A percentile compares a stretch with the other conserved stretches of the same genome.
Conservation (phyloP, 768 basidiomycete genomes). For the Mycena floridula region DNA sequence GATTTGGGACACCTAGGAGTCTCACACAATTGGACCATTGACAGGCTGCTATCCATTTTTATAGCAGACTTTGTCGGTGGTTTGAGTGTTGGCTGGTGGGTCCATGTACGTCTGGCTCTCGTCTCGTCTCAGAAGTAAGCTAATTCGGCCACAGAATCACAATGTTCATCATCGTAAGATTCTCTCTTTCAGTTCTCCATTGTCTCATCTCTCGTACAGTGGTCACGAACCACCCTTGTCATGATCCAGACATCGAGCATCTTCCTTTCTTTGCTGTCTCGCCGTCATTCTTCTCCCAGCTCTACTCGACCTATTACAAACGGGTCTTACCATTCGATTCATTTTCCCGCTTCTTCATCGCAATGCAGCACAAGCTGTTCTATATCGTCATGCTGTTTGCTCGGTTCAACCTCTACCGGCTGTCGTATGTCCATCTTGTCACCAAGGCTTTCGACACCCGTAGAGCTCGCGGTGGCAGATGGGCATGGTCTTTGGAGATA, state of each 20-base stretch:
- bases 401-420: slow-evolving; percentile 90
- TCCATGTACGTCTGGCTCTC: slow-evolving; percentile 63
- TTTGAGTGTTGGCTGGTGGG: slow-evolving; percentile 97
- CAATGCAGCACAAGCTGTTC: slow-evolving; percentile 87
- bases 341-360: slow-evolving; percentile 57
- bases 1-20: slow-evolving; percentile 95
- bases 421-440: slow-evolving; percentile 74
- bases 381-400: slow-evolving; percentile 87
- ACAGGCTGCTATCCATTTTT: slow-evolving; percentile 73
- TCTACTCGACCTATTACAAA: slow-evolving; percentile 95
- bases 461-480: slow-evolving; percentile 61
- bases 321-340: slow-evolving; percentile 76
- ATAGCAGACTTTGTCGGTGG: slow-evolving; percentile 89
- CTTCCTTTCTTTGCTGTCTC: slow-evolving; percentile 95
- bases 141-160: slow-evolving; percentile 58
- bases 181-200: slow-evolving; percentile 1
- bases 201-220: slow-evolving; percentile 39
- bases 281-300: slow-evolving; percentile 73
- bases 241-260: slow-evolving; percentile 84
- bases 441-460: slow-evolving; percentile 58
- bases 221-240: slow-evolving; percentile 95
- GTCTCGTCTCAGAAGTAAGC: not conserved
- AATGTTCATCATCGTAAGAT: slow-evolving; percentile 92
- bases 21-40: slow-evolving; percentile 78
- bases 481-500: slow-evolving; percentile 78